phyloP scores from a whole-genome alignment of 495 filamentous ascomycete species.

The Rostrohypoxylon terebratum region DNA sequence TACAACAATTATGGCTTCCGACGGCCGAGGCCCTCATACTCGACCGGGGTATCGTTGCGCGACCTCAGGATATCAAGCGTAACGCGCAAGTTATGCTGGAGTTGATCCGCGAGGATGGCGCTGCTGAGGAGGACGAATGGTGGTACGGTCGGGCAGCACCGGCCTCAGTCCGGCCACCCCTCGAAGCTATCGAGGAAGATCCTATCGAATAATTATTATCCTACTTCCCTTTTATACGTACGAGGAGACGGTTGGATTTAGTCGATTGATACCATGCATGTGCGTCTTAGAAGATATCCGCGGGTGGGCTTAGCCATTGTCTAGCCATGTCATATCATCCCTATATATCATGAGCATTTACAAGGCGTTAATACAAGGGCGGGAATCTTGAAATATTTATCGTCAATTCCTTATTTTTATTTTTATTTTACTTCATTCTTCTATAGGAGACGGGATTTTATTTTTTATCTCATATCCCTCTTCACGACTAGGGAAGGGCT shows the following conservation, averaged over 20 bases:
- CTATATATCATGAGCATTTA: constrained; percentile 40
- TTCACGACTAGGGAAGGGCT: constrained; percentile 4
- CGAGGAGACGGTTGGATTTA: constrained; percentile 21
- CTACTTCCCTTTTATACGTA: constrained; percentile 14
- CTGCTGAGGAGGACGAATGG: constrained; percentile 66
- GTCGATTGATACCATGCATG: constrained; percentile 45
- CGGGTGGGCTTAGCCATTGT: constrained; percentile 23
- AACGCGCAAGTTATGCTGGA: constrained; percentile 65
- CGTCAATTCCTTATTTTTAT: constrained; percentile 3
- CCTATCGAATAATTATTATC: constrained; percentile 51
- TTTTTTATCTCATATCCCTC: constrained; percentile 4
- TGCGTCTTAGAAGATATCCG: constrained; percentile 46
- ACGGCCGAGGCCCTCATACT: constrained; percentile 67
- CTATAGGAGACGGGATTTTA: not conserved
- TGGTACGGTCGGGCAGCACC: constrained; percentile 58
- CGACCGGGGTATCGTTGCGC: constrained; percentile 64
- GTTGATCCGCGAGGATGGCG: constrained; percentile 64
- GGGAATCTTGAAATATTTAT: constrained; percentile 18
- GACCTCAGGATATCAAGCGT: constrained; percentile 63
- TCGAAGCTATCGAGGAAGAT: constrained; percentile 63
- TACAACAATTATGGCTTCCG: constrained; percentile 64
- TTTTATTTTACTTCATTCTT: not conserved
- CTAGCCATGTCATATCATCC: constrained; percentile 31
- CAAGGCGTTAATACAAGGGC: constrained; percentile 35
- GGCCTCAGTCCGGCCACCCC: constrained; percentile 58